phyloP scores from a whole-genome alignment of 805 yeast species.

The Lachancea kluyveri region DNA sequence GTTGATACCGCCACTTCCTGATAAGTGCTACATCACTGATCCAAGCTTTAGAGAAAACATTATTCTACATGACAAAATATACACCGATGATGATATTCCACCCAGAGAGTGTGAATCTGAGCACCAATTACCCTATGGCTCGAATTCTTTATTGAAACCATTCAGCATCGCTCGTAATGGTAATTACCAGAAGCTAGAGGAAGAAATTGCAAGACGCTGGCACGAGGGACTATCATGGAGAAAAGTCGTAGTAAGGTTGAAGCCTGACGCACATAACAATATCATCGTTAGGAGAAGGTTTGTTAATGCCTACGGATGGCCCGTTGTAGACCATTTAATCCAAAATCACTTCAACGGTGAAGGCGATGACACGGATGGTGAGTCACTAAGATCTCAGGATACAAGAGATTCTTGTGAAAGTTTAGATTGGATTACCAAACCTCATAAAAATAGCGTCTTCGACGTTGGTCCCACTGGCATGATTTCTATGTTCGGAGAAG shows the following conservation, averaged over 20 bases:
- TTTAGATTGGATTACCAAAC: constrained; percentile 45
- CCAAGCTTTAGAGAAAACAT: constrained; percentile 53
- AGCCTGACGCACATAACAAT: constrained; percentile 76
- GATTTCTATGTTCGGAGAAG: constrained; percentile 56
- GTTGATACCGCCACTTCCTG: constrained; percentile 65
- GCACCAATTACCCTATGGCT: constrained; percentile 14
- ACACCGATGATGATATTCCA: constrained; percentile 47
- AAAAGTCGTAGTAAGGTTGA: constrained; percentile 57
- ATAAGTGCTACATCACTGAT: constrained; percentile 52
- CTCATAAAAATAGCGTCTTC: constrained; percentile 28
- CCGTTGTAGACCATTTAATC: constrained; percentile 64
- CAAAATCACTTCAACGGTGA: constrained; percentile 47
- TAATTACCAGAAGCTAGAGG: constrained; percentile 38
- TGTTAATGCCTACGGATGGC: constrained; percentile 83
- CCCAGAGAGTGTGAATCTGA: constrained; percentile 10
- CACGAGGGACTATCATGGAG: constrained; percentile 67
- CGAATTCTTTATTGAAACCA: constrained; percentile 30
- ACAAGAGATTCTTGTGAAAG: constrained; percentile 26
- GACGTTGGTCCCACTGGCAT: constrained; percentile 70
- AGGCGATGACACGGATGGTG: constrained; percentile 10
- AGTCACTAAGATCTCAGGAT: constrained; percentile 9
- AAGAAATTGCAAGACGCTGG: constrained; percentile 62
- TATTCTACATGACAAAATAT: constrained; percentile 65
- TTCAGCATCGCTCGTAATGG: constrained; percentile 26
- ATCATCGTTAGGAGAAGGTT: constrained; percentile 65